Evolutionary conservation across 768 basidiomycete species (phyloP), one percentile per base, ranked within the genome.

Genomic region (Filobasidium wieringae): DNA sequence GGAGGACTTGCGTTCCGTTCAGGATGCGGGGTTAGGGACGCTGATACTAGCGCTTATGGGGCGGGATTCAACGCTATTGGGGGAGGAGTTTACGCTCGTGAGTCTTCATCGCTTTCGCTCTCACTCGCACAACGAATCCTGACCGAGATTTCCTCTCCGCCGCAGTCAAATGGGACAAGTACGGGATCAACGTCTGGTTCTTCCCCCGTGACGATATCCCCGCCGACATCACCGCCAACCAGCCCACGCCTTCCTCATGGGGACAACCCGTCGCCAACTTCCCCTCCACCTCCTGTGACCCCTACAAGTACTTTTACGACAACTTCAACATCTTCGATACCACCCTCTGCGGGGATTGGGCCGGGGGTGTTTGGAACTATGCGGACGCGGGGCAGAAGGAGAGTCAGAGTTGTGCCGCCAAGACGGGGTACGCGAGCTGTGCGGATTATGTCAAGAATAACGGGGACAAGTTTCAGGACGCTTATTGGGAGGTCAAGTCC

Each of bases 71-170:
- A 96, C 72, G 71, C 68, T n/a, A 83, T 80, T 63, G 82, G 82
- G 9, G 91, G 91, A 43, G 91, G 91, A 64, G 85, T 89, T 51
- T 93, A 89, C 75, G 86, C 86, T 52, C 88, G 88, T 90, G 68
- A 72, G 87, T 81, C 54, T 53, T 63, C 37, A 19, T 54, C 26
- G 51, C 55, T n/a, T 27, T 53, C 1, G 19, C 34, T 31, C 45
- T 39, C 22, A 22, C 12, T 15, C 55, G n/a, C n/a, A 5, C 17
- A 27, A 4, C 52, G 17, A 7, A 14, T 9, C 4, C 24, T 49
- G 31, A 47, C 43, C n/a, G n/a, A n/a, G 15, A 26, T 24, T 30
- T 24, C 36, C 22, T 36, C 68, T 52, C 37, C 62, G 54, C 60
- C 53, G 55, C 66, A 85, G 81, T 85, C 84, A 78, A 80, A 69